Evolutionary conservation across 768 basidiomycete species (phyloP).

Genomic region (Leccinum rimulosum): DNA sequence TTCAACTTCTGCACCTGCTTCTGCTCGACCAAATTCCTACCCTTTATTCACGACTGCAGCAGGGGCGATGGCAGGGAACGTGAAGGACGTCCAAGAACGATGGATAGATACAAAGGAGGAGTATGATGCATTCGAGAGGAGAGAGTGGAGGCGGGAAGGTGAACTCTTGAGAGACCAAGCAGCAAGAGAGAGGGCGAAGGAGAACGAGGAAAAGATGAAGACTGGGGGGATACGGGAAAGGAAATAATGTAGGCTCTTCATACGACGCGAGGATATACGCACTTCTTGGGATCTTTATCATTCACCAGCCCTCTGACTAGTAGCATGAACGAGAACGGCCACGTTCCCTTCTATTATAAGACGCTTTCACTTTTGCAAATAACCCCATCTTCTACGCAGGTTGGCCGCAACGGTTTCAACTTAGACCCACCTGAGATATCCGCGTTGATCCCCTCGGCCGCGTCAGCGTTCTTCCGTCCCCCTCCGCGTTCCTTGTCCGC

Average conservation of each 20-base stretch:
- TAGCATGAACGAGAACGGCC: background rate
- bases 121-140: constrained; percentile 80
- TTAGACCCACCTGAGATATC: constrained; percentile 9
- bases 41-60: constrained; percentile 66
- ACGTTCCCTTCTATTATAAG: background rate
- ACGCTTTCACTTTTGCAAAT: background rate
- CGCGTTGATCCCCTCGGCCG: background rate
- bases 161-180: constrained; percentile 36
- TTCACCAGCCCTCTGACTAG: background rate
- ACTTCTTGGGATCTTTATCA: background rate
- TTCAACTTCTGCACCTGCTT: constrained; percentile 32
- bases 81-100: constrained; percentile 85
- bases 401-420: background rate
- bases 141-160: constrained; percentile 75
- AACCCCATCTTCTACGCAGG: background rate
- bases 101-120: constrained; percentile 87
- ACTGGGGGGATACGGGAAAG: constrained; percentile 28
- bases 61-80: constrained; percentile 49
- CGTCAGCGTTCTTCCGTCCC: too few relatives aligned
- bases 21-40: constrained; percentile 60
- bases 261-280: background rate
- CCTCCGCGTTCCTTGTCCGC: background rate
- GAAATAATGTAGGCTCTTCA: constrained; percentile 19
- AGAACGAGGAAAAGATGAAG: constrained; percentile 1
- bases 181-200: constrained; percentile 14